Evolutionary conservation across 139 green algal species (phyloP).

Genomic region (Picochlorum sp.): DNA sequence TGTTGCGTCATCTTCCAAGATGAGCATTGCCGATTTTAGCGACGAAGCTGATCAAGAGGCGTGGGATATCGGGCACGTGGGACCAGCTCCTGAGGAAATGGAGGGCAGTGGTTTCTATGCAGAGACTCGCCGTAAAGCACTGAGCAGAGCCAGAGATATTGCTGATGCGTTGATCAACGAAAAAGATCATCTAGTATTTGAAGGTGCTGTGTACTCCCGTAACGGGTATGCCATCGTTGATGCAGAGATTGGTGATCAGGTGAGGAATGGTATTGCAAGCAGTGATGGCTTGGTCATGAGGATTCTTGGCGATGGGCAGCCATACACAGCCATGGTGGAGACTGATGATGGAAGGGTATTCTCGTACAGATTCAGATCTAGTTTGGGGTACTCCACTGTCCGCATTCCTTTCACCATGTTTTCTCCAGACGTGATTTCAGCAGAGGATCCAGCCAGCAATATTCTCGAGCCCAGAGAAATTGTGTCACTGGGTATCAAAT

Average conservation of each 20-base stretch:
- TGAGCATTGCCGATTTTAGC: slow-evolving; percentile 39
- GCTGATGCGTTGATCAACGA: slow-evolving; percentile 28
- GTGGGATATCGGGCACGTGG: slow-evolving; percentile 42
- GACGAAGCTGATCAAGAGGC: slow-evolving; percentile 16
- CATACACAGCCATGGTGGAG: slow-evolving; percentile 64
- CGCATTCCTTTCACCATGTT: slow-evolving; percentile 82
- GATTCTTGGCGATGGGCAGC: slow-evolving; percentile 68
- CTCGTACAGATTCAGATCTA: slow-evolving; percentile 52
- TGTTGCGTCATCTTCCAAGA: slow-evolving; percentile 28
- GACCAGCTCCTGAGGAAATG: slow-evolving; percentile 8
- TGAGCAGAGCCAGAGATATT: slow-evolving; percentile 10
- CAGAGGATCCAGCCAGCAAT: not conserved
- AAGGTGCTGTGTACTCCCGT: slow-evolving; percentile 45
- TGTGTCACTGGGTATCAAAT: slow-evolving; percentile 38
- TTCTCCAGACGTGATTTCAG: slow-evolving; percentile 35
- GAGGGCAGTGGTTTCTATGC: slow-evolving; percentile 5
- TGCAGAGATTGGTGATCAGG: slow-evolving; percentile 9
- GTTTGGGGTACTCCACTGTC: slow-evolving; percentile 50
- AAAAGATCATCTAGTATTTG: slow-evolving; percentile 48
- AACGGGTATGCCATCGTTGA: slow-evolving; percentile 41
- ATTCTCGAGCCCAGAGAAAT: slow-evolving; percentile 21
- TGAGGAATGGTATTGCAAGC: slow-evolving; percentile 18
- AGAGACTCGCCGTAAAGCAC: slow-evolving; percentile 7
- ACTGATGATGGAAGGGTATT: slow-evolving; percentile 39
- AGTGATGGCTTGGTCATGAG: slow-evolving; percentile 76